Conservation (phyloP, 2,329 filamentous ascomycete genomes). For the Diaporthe nobilis region DNA sequence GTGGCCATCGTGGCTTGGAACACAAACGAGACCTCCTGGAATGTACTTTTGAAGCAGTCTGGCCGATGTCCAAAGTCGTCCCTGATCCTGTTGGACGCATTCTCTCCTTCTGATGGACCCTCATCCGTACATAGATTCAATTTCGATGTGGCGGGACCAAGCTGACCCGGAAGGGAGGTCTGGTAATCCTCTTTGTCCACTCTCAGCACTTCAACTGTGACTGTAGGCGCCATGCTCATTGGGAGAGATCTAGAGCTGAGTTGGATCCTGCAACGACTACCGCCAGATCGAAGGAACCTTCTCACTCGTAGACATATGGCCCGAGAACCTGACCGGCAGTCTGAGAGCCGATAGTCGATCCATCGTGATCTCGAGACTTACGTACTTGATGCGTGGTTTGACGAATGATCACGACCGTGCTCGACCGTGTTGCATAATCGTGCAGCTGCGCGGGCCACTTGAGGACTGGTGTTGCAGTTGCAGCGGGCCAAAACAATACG, state of each 20-base stretch:
- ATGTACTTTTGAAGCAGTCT: conserved; percentile 1
- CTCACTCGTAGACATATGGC: background rate
- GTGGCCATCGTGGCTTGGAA: conserved; percentile 9
- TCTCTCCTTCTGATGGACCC: background rate
- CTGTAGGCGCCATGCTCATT: background rate
- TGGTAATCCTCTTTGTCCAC: background rate
- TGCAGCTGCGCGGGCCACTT: background rate
- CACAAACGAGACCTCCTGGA: background rate
- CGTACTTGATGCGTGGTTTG: background rate
- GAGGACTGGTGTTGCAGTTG: background rate
- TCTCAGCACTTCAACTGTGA: conserved; percentile 3
- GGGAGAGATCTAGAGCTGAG: background rate
- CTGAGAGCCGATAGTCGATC: background rate
- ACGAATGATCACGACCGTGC: background rate
- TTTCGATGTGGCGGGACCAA: background rate
- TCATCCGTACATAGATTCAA: background rate
- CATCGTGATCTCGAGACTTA: background rate
- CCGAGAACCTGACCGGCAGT: background rate
- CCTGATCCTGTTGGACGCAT: too few relatives aligned
- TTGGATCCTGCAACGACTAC: too few relatives aligned
- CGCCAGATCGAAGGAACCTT: background rate
- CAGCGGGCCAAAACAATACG: background rate
- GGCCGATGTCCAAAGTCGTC: background rate
- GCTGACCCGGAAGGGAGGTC: background rate
- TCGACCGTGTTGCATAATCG: background rate